These are phyloP conservation scores for Diplodia intermedia DNA, from an alignment of 2,329 filamentous ascomycete species.

Conservation along the genomic window DNA sequence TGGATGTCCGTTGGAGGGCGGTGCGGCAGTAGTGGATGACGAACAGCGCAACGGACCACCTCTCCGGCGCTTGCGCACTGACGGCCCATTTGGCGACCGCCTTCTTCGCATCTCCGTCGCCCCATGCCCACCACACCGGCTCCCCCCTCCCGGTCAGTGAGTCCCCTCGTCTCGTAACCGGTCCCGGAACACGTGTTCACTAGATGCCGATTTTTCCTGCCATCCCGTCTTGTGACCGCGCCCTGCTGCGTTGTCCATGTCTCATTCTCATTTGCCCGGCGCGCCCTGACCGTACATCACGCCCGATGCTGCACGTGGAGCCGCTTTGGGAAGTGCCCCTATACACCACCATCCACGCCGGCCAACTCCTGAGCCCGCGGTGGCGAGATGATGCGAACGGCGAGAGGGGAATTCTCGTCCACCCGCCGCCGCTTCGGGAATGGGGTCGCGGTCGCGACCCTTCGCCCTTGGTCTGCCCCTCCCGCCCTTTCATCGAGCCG, in stretches of 20 bases:
- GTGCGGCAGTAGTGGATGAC: neutral
- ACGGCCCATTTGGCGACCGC: slow-evolving; percentile 18
- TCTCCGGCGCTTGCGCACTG: slow-evolving; percentile 5
- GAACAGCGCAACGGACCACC: slow-evolving; percentile 19
- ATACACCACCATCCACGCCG: slow-evolving; percentile 2
- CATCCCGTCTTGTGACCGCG: slow-evolving; percentile 17
- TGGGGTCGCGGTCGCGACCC: neutral
- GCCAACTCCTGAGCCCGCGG: slow-evolving; percentile 1
- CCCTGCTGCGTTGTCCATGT: slow-evolving; percentile 28
- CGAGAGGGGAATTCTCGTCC: neutral
- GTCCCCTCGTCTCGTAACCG: slow-evolving; percentile 4
- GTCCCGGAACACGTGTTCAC: slow-evolving; percentile 26
- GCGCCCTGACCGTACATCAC: slow-evolving; percentile 16
- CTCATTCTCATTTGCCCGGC: slow-evolving; percentile 15
- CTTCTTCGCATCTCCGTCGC: neutral
- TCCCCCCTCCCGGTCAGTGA: neutral
- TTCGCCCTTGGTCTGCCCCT: slow-evolving; percentile 6
- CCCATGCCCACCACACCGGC: neutral
- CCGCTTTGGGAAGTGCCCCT: slow-evolving; percentile 11
- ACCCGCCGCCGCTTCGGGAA: neutral
- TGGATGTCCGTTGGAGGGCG: slow-evolving; percentile 1
- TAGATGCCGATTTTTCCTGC: slow-evolving; percentile 9
- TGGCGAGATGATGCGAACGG: neutral
- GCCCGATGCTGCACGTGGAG: slow-evolving; percentile 13
- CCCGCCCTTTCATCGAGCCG: slow-evolving; percentile 12